These are phyloP conservation scores for Globisporangium rhizosaccharum DNA, from an alignment of 352 stramenopile species.

Conservation along the genomic window DNA sequence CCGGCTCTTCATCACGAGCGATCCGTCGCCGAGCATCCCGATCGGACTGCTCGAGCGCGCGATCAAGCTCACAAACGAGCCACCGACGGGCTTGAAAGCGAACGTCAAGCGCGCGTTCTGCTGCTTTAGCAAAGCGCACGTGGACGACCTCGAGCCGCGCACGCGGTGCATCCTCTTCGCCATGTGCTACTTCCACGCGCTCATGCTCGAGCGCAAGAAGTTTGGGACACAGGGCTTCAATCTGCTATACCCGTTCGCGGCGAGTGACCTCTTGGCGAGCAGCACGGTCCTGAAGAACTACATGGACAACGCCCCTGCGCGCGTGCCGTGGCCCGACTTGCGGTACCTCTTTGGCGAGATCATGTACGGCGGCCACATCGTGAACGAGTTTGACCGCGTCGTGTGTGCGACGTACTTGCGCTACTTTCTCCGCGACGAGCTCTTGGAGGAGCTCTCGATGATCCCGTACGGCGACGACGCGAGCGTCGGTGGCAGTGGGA, in stretches of 20 bases:
- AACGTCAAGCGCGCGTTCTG: constrained; percentile 87
- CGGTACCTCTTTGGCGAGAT: constrained; percentile 87
- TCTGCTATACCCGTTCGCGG: constrained; percentile 87
- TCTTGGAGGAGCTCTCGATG: constrained; percentile 89
- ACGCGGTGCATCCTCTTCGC: constrained; percentile 88
- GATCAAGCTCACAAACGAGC: constrained; percentile 89
- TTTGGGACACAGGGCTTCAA: constrained; percentile 90
- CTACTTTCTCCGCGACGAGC: constrained; percentile 86
- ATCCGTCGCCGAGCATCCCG: constrained; percentile 79
- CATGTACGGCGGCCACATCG: constrained; percentile 87
- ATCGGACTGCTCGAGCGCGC: constrained; percentile 86
- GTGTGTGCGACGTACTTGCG: constrained; percentile 79
- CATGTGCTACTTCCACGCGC: constrained; percentile 90
- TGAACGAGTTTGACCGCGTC: constrained; percentile 79
- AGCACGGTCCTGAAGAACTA: constrained; percentile 87
- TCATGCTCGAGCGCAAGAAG: constrained; percentile 91
- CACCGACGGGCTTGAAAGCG: constrained; percentile 79
- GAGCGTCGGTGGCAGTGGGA: constrained; percentile 14
- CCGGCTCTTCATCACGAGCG: constrained; percentile 87
- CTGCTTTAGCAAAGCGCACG: constrained; percentile 61
- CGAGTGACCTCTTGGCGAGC: constrained; percentile 79
- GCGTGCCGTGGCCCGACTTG: constrained; percentile 88
- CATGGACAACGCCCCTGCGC: constrained; percentile 88
- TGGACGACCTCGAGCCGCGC: constrained; percentile 81
- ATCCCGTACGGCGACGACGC: constrained; percentile 76